Evolutionary conservation across 495 filamentous ascomycete species (phyloP), one percentile per base, ranked within the genome.

Genomic region (Peziza echinospora): DNA sequence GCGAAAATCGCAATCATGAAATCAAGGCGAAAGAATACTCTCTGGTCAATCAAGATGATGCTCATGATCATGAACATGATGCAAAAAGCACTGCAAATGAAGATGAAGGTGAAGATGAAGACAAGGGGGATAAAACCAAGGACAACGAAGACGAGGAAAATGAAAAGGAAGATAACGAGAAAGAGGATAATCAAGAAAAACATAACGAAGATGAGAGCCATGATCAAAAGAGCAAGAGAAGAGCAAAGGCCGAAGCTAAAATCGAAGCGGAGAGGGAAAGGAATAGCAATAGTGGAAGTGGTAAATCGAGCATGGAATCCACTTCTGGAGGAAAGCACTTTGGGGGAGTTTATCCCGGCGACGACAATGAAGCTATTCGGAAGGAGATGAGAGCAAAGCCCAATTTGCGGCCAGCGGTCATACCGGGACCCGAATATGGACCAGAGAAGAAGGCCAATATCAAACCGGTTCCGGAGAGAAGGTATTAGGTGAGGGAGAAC

Each of bases 101-200:
- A n/a, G n/a, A n/a, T n/a, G n/a, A 54, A 41, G 43, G 50, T 10
- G 49, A 46, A 25, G 58, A 47, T 9, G 53, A 39, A 0, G 52
- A 59, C 41, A 56, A 64, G 39, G 51, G 63, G 30, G 53, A 64
- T 45, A 46, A 62, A 28, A 47, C 62, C 34, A 53, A 65, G 41
- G 55, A 70, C 47, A 48, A 59, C 10, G 54, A 48, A 28, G 59
- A 60, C 43, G 50, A 50, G 43, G 48, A 61, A 34, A 53, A 60
- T 16, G 47, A 63, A 41, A 47, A 58, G 51, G 49, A 56, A 42
- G 41, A 51, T 22, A 56, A 53, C 44, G 49, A 62, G 9, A 45
- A 61, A 24, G 46, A 58, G 25, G 50, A 47, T 13, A 24, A 17
- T 5, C 42, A 45, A 2, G 26, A 28, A 3, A 43, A 22, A 16